These are phyloP conservation scores for Cucumis hystrix DNA, from an alignment of 306 rosid species.

Conservation along the genomic window DNA sequence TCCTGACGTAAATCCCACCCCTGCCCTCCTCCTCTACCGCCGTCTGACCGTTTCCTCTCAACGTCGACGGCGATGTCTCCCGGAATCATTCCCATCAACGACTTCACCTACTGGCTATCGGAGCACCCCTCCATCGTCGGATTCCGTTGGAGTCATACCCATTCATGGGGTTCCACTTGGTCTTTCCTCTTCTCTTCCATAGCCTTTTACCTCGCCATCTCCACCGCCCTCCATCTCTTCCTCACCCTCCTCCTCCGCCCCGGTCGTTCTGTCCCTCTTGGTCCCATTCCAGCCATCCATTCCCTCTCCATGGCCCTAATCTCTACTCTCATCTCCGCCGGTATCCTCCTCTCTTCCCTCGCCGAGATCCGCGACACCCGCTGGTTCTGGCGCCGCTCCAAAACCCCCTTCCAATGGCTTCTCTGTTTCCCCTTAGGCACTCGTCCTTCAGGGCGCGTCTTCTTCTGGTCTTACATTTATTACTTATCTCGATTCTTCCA, in stretches of 20 bases:
- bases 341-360: constrained; percentile 52
- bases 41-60: constrained; percentile 6
- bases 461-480: constrained; percentile 81
- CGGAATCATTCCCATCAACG: constrained; percentile 17
- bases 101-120: constrained; percentile 52
- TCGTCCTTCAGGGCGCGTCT: constrained; percentile 86
- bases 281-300: constrained; percentile 82
- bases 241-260: constrained; percentile 24
- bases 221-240: constrained; percentile 32
- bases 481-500: constrained; percentile 68
- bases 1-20: not conserved
- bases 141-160: constrained; percentile 68
- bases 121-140: constrained; percentile 80
- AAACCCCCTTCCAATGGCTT: constrained; percentile 83
- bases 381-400: constrained; percentile 84
- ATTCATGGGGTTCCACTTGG: constrained; percentile 86
- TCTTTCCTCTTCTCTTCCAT: constrained; percentile 65
- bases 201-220: constrained; percentile 25
- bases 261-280: constrained; percentile 42
- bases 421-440: constrained; percentile 86
- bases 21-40: not conserved
- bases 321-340: constrained; percentile 60
- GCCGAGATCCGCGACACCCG: constrained; percentile 84
- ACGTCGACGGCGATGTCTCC: constrained; percentile 9
- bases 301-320: constrained; percentile 45